Conservation (phyloP, 257 asterid species). For the Dorcoceras hygrometricum region DNA sequence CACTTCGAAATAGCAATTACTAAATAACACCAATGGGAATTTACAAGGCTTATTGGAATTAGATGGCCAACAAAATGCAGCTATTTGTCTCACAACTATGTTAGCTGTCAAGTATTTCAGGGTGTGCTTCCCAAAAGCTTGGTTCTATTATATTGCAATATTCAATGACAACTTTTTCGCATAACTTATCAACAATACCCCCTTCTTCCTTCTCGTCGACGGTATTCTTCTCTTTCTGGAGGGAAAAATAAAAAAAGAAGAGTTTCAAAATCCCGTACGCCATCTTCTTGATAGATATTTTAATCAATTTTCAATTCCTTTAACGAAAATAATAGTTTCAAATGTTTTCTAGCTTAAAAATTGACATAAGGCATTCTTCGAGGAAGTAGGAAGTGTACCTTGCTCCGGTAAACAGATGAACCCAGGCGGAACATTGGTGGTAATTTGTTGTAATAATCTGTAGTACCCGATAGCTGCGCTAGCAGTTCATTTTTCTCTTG, state of each 20-base stretch:
- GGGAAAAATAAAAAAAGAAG: no score
- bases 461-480: slow-evolving; percentile 41
- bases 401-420: slow-evolving; percentile 71
- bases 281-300: neutral
- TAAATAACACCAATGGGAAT: no score
- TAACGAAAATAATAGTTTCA: no score
- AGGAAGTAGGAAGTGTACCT: slow-evolving; percentile 30
- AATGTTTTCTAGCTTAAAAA: no score
- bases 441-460: slow-evolving; percentile 50
- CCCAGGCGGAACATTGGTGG: slow-evolving; percentile 71
- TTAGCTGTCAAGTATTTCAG: no score
- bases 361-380: no score
- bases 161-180: neutral
- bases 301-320: no score
- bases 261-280: no score
- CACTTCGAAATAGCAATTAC: no score
- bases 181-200: neutral
- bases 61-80: no score
- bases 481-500: slow-evolving; percentile 72
- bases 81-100: no score
- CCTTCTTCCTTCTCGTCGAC: neutral
- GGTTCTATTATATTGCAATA: neutral
- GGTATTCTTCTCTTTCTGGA: neutral
- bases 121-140: neutral
- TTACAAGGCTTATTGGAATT: no score